Evolutionary conservation across 805 yeast species (phyloP).

Genomic region (Metschnikowia reukaufii): DNA sequence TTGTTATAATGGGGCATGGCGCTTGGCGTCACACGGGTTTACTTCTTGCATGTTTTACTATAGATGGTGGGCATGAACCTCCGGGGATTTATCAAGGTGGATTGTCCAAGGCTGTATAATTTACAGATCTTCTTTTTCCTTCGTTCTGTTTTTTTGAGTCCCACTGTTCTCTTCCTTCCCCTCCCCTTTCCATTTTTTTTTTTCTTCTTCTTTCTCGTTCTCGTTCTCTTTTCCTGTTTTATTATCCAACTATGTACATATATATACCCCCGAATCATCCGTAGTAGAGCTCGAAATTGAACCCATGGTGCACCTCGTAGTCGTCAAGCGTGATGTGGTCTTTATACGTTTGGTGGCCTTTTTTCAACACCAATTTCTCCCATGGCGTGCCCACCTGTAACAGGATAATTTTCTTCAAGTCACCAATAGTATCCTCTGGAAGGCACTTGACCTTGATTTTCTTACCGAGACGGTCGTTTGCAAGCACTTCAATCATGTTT

Average conservation of each 20-base stretch:
- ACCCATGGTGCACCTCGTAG: slow-evolving; percentile 89
- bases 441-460: slow-evolving; percentile 86
- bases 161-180: no score
- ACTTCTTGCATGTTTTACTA: slow-evolving; percentile 4
- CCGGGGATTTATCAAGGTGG: no score
- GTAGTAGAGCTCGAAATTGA: slow-evolving; percentile 81
- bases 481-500: slow-evolving; percentile 40
- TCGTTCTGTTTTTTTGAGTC: no score
- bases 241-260: no score
- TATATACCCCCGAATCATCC: slow-evolving; percentile 29
- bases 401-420: slow-evolving; percentile 80
- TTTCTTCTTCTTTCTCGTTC: neutral
- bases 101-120: no score
- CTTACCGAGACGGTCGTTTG: slow-evolving; percentile 70
- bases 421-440: slow-evolving; percentile 82
- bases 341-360: slow-evolving; percentile 80
- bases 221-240: neutral
- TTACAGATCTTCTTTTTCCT: no score
- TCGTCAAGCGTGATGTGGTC: slow-evolving; percentile 93
- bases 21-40: neutral
- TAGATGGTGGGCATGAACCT: neutral
- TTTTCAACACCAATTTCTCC: slow-evolving; percentile 69
- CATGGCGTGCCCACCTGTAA: slow-evolving; percentile 77
- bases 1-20: neutral
- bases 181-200: no score